A percentile compares a stretch with the other conserved stretches of the same genome.
These are phyloP conservation scores for Nakazawaea anatomiae DNA, from an alignment of 805 yeast genomes.

Conservation along the genomic window DNA sequence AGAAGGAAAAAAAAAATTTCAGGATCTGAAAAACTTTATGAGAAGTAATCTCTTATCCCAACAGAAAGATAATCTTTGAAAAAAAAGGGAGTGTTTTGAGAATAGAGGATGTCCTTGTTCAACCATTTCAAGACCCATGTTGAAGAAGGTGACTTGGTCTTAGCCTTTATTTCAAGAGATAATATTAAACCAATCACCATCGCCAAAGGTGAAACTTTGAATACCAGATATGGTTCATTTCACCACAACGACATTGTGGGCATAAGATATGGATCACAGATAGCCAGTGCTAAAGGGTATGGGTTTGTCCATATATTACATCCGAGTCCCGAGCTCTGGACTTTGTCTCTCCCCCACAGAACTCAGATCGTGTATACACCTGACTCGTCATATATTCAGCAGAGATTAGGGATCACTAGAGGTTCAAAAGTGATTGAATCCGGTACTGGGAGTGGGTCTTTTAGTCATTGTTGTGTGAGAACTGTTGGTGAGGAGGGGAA, in stretches of 20 bases:
- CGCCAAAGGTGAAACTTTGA: constrained; percentile 52
- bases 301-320: constrained; percentile 85
- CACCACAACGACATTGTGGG: constrained; percentile 85
- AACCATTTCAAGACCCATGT: constrained; percentile 57
- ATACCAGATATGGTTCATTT: constrained; percentile 87
- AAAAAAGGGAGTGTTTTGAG: no score
- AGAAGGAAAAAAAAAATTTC: neutral
- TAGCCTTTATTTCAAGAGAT: constrained; percentile 80
- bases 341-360: constrained; percentile 90
- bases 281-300: constrained; percentile 60
- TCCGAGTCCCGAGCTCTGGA: constrained; percentile 96
- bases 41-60: neutral
- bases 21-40: neutral
- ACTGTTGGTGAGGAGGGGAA: constrained; percentile 57
- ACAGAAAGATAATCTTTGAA: neutral
- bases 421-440: constrained; percentile 88
- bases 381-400: constrained; percentile 87
- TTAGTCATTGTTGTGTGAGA: constrained; percentile 88
- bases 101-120: constrained; percentile 26
- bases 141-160: constrained; percentile 80
- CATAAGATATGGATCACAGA: constrained; percentile 75
- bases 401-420: constrained; percentile 66
- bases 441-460: constrained; percentile 96
- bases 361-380: constrained; percentile 97
- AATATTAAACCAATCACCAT: constrained; percentile 71